Evolutionary conservation across 73 alveolate genomes (phyloP).

Genomic region (Tetrahymena elliotti): DNA sequence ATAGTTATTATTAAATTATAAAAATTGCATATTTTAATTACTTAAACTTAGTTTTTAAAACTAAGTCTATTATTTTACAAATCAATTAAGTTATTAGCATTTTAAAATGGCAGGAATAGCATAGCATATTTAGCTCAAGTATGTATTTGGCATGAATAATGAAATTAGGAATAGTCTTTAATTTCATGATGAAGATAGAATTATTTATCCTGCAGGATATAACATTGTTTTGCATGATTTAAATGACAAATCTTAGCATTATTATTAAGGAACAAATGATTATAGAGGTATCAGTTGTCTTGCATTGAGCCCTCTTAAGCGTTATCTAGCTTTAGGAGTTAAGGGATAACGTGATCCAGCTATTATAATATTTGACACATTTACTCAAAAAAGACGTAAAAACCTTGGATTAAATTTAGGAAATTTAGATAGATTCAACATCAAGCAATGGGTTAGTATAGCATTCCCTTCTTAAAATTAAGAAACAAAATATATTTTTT

Average conservation of each 20-base stretch:
- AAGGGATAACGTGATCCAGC: conserved; percentile 32
- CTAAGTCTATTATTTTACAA: background rate
- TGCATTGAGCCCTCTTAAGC: conserved; percentile 29
- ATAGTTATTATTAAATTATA: background rate
- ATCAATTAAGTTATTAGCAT: background rate
- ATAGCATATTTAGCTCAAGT: conserved; percentile 40
- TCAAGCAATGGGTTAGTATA: background rate
- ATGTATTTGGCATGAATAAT: conserved; percentile 70
- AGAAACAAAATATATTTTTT: background rate
- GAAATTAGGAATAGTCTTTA: conserved; percentile 53
- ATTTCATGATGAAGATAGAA: conserved; percentile 76
- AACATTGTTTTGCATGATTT: conserved; percentile 57
- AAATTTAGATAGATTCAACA: background rate
- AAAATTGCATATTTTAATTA: background rate
- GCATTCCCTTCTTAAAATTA: background rate
- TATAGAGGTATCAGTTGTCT: conserved; percentile 39
- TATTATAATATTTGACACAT: conserved; percentile 21
- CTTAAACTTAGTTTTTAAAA: background rate
- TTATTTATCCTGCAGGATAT: conserved; percentile 92
- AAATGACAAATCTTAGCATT: conserved; percentile 16
- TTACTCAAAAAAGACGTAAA: conserved; percentile 27
- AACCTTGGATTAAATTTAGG: conserved; percentile 10
- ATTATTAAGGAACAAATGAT: conserved; percentile 22
- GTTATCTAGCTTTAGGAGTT: conserved; percentile 37
- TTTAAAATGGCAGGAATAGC: background rate